These are phyloP conservation scores for Gentiana straminea DNA, from an alignment of 257 asterid genomes.

Conservation along the genomic window DNA sequence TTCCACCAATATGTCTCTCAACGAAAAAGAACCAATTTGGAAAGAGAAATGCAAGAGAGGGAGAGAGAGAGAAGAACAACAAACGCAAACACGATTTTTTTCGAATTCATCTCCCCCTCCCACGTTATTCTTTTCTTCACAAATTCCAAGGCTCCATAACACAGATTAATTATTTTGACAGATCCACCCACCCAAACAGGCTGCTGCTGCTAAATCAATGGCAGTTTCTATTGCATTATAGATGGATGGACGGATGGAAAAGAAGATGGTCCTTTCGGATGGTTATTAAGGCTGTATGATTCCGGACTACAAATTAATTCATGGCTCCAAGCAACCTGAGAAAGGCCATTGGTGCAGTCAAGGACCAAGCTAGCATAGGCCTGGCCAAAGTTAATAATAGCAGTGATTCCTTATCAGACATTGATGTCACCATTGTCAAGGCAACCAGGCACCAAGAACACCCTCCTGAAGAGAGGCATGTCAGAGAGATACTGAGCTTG, in stretches of 20 bases:
- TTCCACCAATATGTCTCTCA: not conserved
- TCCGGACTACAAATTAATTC: no score
- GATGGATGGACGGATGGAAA: conserved; percentile 11
- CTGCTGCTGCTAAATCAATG: no score
- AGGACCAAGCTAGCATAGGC: conserved; percentile 87
- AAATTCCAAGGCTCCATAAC: no score
- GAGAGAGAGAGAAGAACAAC: not conserved
- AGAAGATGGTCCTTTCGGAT: not conserved
- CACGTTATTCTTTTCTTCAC: no score
- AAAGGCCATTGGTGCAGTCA: conserved; percentile 85
- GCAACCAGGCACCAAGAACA: conserved; percentile 89
- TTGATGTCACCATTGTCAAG: conserved; percentile 87
- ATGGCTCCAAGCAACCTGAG: conserved; percentile 89
- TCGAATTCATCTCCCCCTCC: no score
- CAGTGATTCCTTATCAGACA: conserved; percentile 58
- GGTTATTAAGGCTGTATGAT: no score
- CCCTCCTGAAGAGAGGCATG: conserved; percentile 78
- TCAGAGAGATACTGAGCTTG: conserved; percentile 61
- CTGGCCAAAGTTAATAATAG: conserved; percentile 66
- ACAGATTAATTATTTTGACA: not conserved
- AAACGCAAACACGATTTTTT: no score
- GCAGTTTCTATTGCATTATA: no score
- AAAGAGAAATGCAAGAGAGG: not conserved
- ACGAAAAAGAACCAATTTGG: not conserved
- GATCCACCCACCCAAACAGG: no score